These are phyloP conservation scores for Arthroderma sp. DNA, from an alignment of 2,329 filamentous ascomycete genomes.

Conservation along the genomic window DNA sequence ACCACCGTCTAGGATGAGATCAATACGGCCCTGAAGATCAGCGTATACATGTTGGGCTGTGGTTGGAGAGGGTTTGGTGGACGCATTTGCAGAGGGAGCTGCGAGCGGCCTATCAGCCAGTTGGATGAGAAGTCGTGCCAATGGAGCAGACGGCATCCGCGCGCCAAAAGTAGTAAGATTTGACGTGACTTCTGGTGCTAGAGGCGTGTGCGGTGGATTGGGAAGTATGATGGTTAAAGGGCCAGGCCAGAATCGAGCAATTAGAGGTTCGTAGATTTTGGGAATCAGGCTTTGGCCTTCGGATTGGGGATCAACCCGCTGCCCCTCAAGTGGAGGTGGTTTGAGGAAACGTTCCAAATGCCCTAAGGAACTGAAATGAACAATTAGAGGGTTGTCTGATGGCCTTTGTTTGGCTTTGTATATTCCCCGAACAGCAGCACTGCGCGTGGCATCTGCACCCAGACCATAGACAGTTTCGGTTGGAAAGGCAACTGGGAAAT, in stretches of 20 bases:
- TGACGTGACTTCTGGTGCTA: slow-evolving; percentile 88
- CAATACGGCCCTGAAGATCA: slow-evolving; percentile 70
- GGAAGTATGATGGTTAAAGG: slow-evolving; percentile 83
- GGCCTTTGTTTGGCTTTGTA: slow-evolving; percentile 82
- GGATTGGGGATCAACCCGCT: slow-evolving; percentile 19
- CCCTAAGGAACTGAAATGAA: slow-evolving; percentile 70
- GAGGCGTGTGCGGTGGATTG: slow-evolving; percentile 51
- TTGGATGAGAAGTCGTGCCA: slow-evolving; percentile 80
- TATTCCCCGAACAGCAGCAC: slow-evolving; percentile 73
- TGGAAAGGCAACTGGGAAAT: slow-evolving; percentile 80
- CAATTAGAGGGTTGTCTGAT: slow-evolving; percentile 87
- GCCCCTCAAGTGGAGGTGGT: slow-evolving; percentile 14
- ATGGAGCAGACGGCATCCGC: slow-evolving; percentile 70
- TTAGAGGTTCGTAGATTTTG: slow-evolving; percentile 61
- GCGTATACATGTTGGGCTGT: slow-evolving; percentile 78
- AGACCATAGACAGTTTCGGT: slow-evolving; percentile 97
- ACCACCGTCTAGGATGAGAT: slow-evolving; percentile 80
- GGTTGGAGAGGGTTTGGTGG: slow-evolving; percentile 83
- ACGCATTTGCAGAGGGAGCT: slow-evolving; percentile 87
- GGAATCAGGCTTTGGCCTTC: slow-evolving; percentile 41
- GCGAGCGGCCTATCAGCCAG: slow-evolving; percentile 67
- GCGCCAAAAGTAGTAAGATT: slow-evolving; percentile 74
- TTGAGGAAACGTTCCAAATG: slow-evolving; percentile 57
- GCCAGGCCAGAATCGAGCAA: slow-evolving; percentile 82
- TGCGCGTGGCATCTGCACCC: slow-evolving; percentile 87